Base-by-base conservation (phyloP, 805 yeast species). In the Yarrowia keelungensis region DNA sequence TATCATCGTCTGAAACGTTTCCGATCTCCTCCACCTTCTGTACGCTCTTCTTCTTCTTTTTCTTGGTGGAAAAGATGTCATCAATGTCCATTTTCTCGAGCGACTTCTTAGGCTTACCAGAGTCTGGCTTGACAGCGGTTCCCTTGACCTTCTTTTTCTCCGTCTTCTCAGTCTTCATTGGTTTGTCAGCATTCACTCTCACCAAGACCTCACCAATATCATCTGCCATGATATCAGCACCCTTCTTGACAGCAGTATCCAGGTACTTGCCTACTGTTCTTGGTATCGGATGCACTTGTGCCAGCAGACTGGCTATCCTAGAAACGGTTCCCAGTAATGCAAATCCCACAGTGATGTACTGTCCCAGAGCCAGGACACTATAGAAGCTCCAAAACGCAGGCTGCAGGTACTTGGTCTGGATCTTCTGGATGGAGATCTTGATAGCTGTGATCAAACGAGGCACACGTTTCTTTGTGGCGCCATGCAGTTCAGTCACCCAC, bases 321-420 rank as follows among this genome's bases (percentile, higher is more conserved):
- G 89, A 83, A 46, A 86, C 72, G 19, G 80, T 66, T 0, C 90
- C 97, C 3, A 91, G 74, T 47, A 91, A 76, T 0, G 89, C 85
- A 71, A 92, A 82, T 1, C 97, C 97, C 12, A 92, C 75, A 1
- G 88, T 84, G 8, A 91, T 82, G 74, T 89, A 92, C 74, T 92
- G 97, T 0, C 93, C 97, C 69, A 87, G 81, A 0, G 89, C 87
- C 8, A 92, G 81, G 0, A 92, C 83, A 0, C 87, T 84, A 76
- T 89, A 87, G 73, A 90, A 89, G 12, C 85, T 83, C 69, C 84
- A 83, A 76, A 85, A 88, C 38, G 89, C 85, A 39, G 79, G 78
- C 8, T 83, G 83, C 0, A 86, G 73, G 3, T 81, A 73, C 69
- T 81, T 78, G 22, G 56, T 62, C 47, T 62, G 67, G 26, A 62